Evolutionary conservation across 2,329 filamentous ascomycete species (phyloP), one percentile per base, ranked within the genome.

Genomic region (Pestalotiopsis sp.): DNA sequence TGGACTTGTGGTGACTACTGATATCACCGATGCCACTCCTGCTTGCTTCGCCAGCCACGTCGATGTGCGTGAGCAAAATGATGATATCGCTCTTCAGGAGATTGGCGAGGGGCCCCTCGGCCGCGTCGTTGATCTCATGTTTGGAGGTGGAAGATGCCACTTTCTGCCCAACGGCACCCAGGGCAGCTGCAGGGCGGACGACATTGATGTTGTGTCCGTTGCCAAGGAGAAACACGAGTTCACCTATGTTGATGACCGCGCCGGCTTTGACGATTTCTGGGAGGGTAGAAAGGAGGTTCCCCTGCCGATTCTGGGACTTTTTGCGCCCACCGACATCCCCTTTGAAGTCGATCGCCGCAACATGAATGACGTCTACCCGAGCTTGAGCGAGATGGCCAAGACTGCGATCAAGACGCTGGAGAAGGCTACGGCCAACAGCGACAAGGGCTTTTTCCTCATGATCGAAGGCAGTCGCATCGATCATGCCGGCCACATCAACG

Each of bases 391-490:
- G 81, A 98, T 98, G 94, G 90, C 95, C 9, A 86, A 87, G 73
- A 93, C 93, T 17, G 95, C 96, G 1, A 84, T 99, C 70, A 89
- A 87, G 14, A 90, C 93, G 1, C 87, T 99, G 27, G 92, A 92
- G 71, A 90, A 90, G 69, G 96, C 95, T 0, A 98, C 96, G 0
- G 86, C 88, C 76, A 86, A 95, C 76, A 94, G 89, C 71, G 94
- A 98, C 57, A 90, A 97, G 80, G 96, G 96, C 4, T 99, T 98
- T 85, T 99, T 99, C 82, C 85, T 99, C 74, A 97, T 99, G 95
- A 97, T 99, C 70, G 96, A 99, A 81, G 96, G 95, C 4, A 97
- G 93, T 75, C 88, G 96, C 57, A 98, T 99, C 75, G 96, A 99
- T 76, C 96, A 99, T 78, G 95, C 96, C 3, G 96, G 94, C 6